These are phyloP conservation scores for Cryptosporidium ryanae DNA, from an alignment of 169 alveolate genomes.

Conservation along the genomic window DNA sequence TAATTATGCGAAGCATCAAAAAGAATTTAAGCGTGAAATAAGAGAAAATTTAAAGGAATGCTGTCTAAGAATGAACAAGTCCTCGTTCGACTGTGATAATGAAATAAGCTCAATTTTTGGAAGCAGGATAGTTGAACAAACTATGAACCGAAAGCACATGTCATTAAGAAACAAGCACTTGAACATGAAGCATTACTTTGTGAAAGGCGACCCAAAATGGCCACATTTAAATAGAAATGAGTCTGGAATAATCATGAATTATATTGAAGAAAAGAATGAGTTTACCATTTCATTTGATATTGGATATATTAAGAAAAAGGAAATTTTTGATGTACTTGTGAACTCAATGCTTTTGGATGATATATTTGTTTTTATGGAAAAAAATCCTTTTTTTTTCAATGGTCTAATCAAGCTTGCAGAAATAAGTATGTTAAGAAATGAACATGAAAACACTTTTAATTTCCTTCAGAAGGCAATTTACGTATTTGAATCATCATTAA, in stretches of 20 bases:
- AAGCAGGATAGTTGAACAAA: constrained; percentile 4
- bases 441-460: constrained; percentile 43
- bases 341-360: constrained; percentile 34
- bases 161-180: constrained; percentile 9
- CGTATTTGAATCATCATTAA: constrained; percentile 66
- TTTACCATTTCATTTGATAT: constrained; percentile 57
- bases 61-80: constrained; percentile 49
- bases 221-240: constrained; percentile 61
- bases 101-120: constrained; percentile 64
- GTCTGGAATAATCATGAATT: constrained; percentile 57
- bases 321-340: constrained; percentile 19
- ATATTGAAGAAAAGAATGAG: constrained; percentile 56
- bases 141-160: background rate
- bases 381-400: constrained; percentile 56
- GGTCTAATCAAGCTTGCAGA: constrained; percentile 56
- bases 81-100: constrained; percentile 53
- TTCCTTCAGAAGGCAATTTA: constrained; percentile 51
- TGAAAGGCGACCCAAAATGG: constrained; percentile 28
- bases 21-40: background rate
- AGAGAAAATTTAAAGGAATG: constrained; percentile 4
- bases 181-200: constrained; percentile 55
- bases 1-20: constrained; percentile 4
- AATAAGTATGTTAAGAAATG: constrained; percentile 35
- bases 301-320: constrained; percentile 56
- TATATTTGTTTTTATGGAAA: constrained; percentile 47